A percentile compares a stretch with the other conserved stretches of the same genome.
These are phyloP conservation scores for Biscogniauxia sp. DNA, from an alignment of 2,329 filamentous ascomycete genomes.

Conservation along the genomic window DNA sequence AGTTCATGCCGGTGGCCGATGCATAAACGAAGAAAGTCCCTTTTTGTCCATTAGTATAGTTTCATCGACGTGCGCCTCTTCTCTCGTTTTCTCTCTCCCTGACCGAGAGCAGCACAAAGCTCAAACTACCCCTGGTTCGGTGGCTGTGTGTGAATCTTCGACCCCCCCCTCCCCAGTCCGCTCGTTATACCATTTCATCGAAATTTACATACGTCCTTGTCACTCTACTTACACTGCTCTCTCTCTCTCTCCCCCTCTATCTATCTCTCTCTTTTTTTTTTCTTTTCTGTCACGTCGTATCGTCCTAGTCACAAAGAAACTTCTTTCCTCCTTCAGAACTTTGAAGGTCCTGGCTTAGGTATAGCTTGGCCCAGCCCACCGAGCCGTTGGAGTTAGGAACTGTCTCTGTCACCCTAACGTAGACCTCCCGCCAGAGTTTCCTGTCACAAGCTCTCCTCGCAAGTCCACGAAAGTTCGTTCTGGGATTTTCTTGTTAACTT, in stretches of 20 bases:
- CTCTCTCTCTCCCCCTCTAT: neutral
- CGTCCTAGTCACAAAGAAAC: too few species aligned
- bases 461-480: neutral
- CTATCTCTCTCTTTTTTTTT: neutral
- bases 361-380: too few species aligned
- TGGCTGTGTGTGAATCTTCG: neutral
- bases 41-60: conserved; percentile 15
- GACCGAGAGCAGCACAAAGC: too few species aligned
- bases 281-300: neutral
- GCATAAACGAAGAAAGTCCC: neutral
- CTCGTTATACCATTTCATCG: too few species aligned
- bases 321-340: too few species aligned
- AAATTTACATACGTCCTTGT: neutral
- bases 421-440: neutral
- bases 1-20: conserved; percentile 17
- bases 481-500: neutral
- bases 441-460: neutral
- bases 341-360: too few species aligned
- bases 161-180: neutral
- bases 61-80: conserved; percentile 25
- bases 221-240: neutral
- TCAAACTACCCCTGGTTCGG: neutral
- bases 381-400: neutral
- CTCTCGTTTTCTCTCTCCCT: conserved; percentile 7
- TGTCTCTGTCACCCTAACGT: neutral